A percentile compares a stretch with the other conserved stretches of the same genome.
phyloP scores from a whole-genome alignment of 108 stramenopile genomes.

The Stephanodiscus minutulus region DNA sequence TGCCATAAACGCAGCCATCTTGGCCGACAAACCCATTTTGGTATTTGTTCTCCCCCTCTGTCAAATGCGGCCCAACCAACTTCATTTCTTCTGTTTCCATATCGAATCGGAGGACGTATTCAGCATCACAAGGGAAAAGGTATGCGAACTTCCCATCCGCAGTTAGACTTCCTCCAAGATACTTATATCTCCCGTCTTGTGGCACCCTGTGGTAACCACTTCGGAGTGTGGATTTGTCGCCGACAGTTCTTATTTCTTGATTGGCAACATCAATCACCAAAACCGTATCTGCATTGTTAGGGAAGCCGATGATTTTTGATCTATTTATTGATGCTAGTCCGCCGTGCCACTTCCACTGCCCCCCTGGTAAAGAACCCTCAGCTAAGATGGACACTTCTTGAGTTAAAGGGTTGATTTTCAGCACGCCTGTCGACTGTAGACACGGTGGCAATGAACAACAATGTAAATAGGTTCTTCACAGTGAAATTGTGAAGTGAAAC shows the following conservation, averaged over 20 bases:
- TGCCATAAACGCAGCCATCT: conserved; percentile 73
- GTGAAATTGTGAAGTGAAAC: not conserved
- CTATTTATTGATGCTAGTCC: conserved; percentile 56
- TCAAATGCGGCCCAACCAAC: conserved; percentile 55
- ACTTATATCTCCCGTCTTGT: conserved; percentile 69
- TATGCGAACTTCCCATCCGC: conserved; percentile 55
- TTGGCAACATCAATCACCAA: conserved; percentile 57
- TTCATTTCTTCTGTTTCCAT: conserved; percentile 54
- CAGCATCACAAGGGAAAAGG: conserved; percentile 65
- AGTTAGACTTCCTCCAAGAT: conserved; percentile 68
- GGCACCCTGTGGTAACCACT: conserved; percentile 72
- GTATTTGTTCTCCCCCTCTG: conserved; percentile 73
- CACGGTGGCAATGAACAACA: not conserved
- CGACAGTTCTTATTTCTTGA: conserved; percentile 50
- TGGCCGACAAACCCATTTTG: conserved; percentile 66
- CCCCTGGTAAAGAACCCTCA: conserved; percentile 48
- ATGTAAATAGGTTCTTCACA: too few species aligned
- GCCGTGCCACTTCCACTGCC: conserved; percentile 79
- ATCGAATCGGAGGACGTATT: conserved; percentile 57
- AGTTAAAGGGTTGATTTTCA: conserved; percentile 63
- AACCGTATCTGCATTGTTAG: conserved; percentile 65
- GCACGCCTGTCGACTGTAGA: conserved; percentile 38
- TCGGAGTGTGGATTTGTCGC: conserved; percentile 44
- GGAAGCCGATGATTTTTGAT: conserved; percentile 66
- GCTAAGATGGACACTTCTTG: conserved; percentile 52